Conservation (phyloP, 306 rosid genomes). For the Alnus rubra region DNA sequence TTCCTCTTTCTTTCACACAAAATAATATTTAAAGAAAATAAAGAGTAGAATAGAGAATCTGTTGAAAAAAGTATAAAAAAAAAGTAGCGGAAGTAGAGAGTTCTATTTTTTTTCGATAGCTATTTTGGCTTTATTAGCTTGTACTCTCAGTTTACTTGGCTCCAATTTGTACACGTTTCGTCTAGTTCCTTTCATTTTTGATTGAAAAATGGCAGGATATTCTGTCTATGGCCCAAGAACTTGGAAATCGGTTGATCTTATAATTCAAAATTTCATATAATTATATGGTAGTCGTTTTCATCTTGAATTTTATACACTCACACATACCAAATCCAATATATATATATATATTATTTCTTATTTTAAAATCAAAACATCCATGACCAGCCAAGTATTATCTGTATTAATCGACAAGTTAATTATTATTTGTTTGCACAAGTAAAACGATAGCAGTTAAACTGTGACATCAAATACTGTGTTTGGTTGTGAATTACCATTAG, state of each 20-base stretch:
- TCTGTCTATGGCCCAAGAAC: not conserved
- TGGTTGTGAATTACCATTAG: not conserved
- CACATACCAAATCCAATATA: not conserved
- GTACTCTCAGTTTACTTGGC: not conserved
- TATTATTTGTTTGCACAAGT: not conserved
- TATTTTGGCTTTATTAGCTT: not conserved
- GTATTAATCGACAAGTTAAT: not conserved
- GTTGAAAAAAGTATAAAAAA: too few relatives aligned
- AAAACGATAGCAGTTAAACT: not conserved
- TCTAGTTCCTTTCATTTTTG: not conserved
- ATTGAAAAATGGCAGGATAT: not conserved
- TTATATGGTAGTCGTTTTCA: not conserved
- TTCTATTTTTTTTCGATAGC: too few relatives aligned
- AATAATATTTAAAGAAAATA: too few relatives aligned
- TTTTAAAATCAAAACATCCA: not conserved
- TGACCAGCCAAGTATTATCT: constrained; percentile 3
- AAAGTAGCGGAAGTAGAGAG: too few relatives aligned
- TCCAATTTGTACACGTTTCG: not conserved
- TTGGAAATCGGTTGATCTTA: not conserved
- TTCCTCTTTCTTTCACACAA: too few relatives aligned
- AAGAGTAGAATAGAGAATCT: too few relatives aligned
- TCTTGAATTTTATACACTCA: not conserved
- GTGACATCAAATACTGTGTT: not conserved
- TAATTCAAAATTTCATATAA: not conserved
- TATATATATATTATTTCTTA: not conserved